phyloP scores from a whole-genome alignment of 179 eudicot genomes.

The Gypsophila paniculata region DNA sequence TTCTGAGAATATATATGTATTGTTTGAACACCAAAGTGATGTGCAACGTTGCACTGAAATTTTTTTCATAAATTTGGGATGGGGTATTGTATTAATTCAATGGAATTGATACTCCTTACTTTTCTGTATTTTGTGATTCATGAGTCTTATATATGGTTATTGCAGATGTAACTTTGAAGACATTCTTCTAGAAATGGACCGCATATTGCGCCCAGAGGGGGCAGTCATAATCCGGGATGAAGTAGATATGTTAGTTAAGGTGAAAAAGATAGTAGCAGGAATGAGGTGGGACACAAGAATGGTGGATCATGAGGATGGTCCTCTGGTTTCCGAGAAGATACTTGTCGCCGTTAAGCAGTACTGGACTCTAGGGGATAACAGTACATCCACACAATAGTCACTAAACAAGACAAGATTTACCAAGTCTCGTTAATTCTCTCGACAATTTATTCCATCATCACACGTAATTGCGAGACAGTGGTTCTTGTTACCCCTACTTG shows the following conservation, averaged over 20 bases:
- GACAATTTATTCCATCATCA: not conserved
- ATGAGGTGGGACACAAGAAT: constrained; percentile 72
- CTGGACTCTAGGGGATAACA: constrained; percentile 59
- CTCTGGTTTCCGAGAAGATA: constrained; percentile 70
- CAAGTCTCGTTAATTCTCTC: not conserved
- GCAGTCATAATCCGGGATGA: constrained; percentile 77
- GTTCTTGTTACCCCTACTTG: not conserved
- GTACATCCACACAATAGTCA: constrained; percentile 41
- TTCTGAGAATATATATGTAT: too few species aligned
- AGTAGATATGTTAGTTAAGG: constrained; percentile 60
- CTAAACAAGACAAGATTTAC: not conserved
- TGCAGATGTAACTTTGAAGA: constrained; percentile 61
- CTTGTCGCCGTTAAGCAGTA: constrained; percentile 67
- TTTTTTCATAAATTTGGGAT: too few species aligned
- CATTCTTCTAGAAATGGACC: constrained; percentile 83
- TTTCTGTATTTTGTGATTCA: not conserved
- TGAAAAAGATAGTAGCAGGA: constrained; percentile 56
- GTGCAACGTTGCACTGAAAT: too few species aligned
- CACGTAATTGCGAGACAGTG: constrained; percentile 3
- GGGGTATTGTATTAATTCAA: too few species aligned
- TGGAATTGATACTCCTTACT: too few species aligned
- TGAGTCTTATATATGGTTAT: constrained; percentile 3
- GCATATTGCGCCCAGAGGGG: constrained; percentile 77
- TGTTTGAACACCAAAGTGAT: too few species aligned
- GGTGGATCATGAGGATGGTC: constrained; percentile 82